Evolutionary conservation across 2,329 filamentous ascomycete species (phyloP), one percentile per base, ranked within the genome.

Genomic region (Grosmannia penicillata): DNA sequence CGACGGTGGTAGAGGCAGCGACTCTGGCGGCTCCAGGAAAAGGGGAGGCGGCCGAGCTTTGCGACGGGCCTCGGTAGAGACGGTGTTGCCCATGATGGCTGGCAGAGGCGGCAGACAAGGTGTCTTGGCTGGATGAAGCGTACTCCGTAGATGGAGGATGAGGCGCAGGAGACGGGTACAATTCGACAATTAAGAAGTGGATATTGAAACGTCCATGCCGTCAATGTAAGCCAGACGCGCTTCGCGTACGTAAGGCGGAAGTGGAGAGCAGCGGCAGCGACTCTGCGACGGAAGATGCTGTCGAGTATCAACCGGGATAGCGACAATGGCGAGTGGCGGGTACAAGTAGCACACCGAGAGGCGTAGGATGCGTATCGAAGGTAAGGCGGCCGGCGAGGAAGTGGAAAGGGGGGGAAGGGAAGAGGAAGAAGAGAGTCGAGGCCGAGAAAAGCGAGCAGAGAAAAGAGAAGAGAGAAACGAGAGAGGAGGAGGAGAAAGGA

Each of bases 61-160:
- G 42, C 51, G 55, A 45, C 48, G 47, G 51, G 58, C 57, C 53
- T 67, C 62, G 47, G 59, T 52, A 32, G 66, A 72, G 40, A 62
- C 53, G 33, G 58, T 53, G 51, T 72, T 72, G 39, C 68, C 68
- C 68, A 72, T 72, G 46, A 40, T 55, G 49, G 43, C 35, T 37
- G 27, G 17, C 2, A 31, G 27, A 24, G 46, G 25, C 23, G 30
- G 24, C 36, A 32, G 35, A 32, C n/a, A n/a, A n/a, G n/a, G n/a
- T n/a, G n/a, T n/a, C n/a, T n/a, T n/a, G n/a, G n/a, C n/a, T n/a
- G n/a, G n/a, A n/a, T n/a, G n/a, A n/a, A n/a, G n/a, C n/a, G n/a
- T n/a, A n/a, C n/a, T n/a, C n/a, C n/a, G n/a, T n/a, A 34, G 27
- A 6, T 23, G 26, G 30, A 30, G 13, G n/a, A 41, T 33, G 39